These are phyloP conservation scores for Fusarium acutatum DNA, from an alignment of 2,329 filamentous ascomycete species.

Conservation along the genomic window DNA sequence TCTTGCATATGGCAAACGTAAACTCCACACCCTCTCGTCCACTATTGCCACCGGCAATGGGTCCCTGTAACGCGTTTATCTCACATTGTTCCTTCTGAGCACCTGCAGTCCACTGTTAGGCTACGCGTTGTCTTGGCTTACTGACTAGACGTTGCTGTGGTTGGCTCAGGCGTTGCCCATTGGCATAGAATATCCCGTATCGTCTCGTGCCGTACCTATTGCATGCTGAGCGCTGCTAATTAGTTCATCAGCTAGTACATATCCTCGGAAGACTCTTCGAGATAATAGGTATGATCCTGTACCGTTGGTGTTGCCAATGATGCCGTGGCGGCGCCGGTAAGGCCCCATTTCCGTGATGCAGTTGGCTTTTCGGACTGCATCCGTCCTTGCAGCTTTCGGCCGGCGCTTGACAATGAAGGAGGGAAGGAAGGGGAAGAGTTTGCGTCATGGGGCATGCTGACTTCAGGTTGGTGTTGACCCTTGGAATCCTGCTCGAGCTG, in stretches of 20 bases:
- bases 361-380: constrained; percentile 11
- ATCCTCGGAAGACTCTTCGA: neutral
- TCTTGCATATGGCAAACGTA: neutral
- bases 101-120: neutral
- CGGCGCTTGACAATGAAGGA: constrained; percentile 11
- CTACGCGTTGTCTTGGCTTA: neutral
- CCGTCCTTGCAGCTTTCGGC: constrained; percentile 20
- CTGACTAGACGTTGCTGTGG: neutral
- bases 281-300: neutral
- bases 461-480: constrained; percentile 24
- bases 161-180: constrained; percentile 2
- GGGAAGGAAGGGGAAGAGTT: constrained; percentile 10
- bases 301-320: constrained; percentile 26
- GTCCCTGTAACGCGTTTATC: neutral
- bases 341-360: constrained; percentile 10
- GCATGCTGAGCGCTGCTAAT: neutral
- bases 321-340: constrained; percentile 33
- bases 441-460: constrained; percentile 38
- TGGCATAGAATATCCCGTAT: neutral
- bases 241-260: neutral
- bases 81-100: neutral
- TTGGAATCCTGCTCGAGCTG: constrained; percentile 32
- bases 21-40: constrained; percentile 7
- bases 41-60: neutral
- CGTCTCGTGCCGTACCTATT: neutral